Evolutionary conservation across 345 rosid genomes (phyloP).

Genomic region (Pistacia vera): DNA sequence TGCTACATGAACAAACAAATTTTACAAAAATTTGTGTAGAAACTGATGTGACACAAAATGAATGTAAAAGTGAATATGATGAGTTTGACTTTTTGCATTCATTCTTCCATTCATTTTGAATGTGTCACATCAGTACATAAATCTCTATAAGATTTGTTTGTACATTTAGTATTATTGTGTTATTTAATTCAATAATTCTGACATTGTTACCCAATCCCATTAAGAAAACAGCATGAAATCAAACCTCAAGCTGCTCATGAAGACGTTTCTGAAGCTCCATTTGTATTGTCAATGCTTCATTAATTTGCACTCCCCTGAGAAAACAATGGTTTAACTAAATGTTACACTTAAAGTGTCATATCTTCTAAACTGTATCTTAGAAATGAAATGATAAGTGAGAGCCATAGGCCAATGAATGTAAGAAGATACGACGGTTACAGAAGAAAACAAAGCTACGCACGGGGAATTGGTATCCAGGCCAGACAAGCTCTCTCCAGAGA

Average conservation of each 20-base stretch:
- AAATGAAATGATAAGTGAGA: not conserved
- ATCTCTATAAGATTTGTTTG: too few relatives aligned
- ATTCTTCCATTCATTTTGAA: too few relatives aligned
- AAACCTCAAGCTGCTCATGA: constrained; percentile 33
- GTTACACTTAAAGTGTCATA: not conserved
- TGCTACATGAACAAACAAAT: too few relatives aligned
- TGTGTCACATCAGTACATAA: too few relatives aligned
- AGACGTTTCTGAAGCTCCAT: constrained; percentile 34
- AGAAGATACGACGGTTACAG: not conserved
- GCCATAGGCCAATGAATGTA: not conserved
- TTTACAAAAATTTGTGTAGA: too few relatives aligned
- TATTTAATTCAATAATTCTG: not conserved
- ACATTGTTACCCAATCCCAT: too few relatives aligned
- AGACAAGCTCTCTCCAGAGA: constrained; percentile 8
- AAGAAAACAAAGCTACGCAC: constrained; percentile 5
- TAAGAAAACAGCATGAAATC: not conserved
- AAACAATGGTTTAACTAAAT: not conserved
- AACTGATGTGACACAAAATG: too few relatives aligned
- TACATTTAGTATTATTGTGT: not conserved
- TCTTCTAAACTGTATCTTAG: not conserved
- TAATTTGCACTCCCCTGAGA: constrained; percentile 26
- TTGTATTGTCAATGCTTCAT: constrained; percentile 24
- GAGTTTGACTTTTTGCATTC: too few relatives aligned
- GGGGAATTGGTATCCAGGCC: constrained; percentile 16
- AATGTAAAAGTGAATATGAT: too few relatives aligned